Percentiles rank a stretch among this genome's conserved stretches.
Conservation (phyloP, 495 filamentous ascomycete genomes). For the Aspergillus haitiensis region DNA sequence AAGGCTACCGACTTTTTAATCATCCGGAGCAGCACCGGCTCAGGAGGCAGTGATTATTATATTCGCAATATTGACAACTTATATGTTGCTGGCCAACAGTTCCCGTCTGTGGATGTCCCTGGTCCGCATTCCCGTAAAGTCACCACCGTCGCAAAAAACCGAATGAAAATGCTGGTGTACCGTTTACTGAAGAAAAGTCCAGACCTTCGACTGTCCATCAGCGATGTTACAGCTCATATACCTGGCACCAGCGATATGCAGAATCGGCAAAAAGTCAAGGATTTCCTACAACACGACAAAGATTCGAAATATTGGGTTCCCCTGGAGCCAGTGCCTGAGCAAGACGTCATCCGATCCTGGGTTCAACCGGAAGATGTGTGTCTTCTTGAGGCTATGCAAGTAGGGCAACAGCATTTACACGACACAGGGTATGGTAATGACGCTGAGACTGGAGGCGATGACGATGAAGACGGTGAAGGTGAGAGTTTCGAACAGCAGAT, state of each 20-base stretch:
- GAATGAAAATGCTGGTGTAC: slow-evolving; percentile 92
- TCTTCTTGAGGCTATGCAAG: slow-evolving; percentile 93
- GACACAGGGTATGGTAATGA: slow-evolving; percentile 78
- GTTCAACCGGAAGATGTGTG: slow-evolving; percentile 95
- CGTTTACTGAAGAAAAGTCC: slow-evolving; percentile 75
- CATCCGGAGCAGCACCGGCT: slow-evolving; percentile 71
- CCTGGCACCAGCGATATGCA: slow-evolving; percentile 89
- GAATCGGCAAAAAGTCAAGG: slow-evolving; percentile 93
- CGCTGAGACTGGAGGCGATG: slow-evolving; percentile 69
- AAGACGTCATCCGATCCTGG: slow-evolving; percentile 74
- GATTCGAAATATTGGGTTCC: slow-evolving; percentile 83
- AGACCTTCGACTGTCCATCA: slow-evolving; percentile 65
- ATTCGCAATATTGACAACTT: slow-evolving; percentile 86
- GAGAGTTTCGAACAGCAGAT: slow-evolving; percentile 83
- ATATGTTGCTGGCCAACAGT: slow-evolving; percentile 84
- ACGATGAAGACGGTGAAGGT: slow-evolving; percentile 62
- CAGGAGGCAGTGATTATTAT: slow-evolving; percentile 71
- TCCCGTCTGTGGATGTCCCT: slow-evolving; percentile 88
- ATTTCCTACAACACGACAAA: slow-evolving; percentile 88
- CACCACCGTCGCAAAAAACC: slow-evolving; percentile 90
- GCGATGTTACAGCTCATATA: slow-evolving; percentile 83
- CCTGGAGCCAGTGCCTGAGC: slow-evolving; percentile 72
- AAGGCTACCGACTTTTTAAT: slow-evolving; percentile 87
- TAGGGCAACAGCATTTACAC: slow-evolving; percentile 78
- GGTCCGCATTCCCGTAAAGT: slow-evolving; percentile 91